phyloP scores from a whole-genome alignment of 2,329 filamentous ascomycete genomes.

The Chaetomiaceae sp. region DNA sequence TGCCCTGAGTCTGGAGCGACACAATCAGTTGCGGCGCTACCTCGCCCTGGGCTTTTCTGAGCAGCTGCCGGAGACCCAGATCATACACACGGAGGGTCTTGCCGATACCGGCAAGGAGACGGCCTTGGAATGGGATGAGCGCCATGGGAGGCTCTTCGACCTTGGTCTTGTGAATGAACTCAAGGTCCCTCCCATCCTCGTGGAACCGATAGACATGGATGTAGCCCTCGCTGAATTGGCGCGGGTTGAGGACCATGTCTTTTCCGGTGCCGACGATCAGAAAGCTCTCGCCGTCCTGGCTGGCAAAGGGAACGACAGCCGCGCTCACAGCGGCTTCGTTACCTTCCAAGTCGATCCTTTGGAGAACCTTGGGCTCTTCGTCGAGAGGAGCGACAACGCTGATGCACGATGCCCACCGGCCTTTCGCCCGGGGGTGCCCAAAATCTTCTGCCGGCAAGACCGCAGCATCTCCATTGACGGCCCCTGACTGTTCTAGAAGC shows the following conservation, averaged over 20 bases:
- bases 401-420: constrained; percentile 95
- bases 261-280: constrained; percentile 93
- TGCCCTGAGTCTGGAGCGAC: constrained; percentile 83
- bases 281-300: constrained; percentile 83
- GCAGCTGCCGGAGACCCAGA: constrained; percentile 83
- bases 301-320: constrained; percentile 78
- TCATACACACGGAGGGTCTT: constrained; percentile 83
- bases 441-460: constrained; percentile 76
- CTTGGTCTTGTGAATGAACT: constrained; percentile 96
- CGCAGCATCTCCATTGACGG: constrained; percentile 67
- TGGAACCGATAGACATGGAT: constrained; percentile 91
- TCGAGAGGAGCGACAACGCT: constrained; percentile 80
- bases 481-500: constrained; percentile 66
- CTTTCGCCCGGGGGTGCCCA: constrained; percentile 76
- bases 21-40: constrained; percentile 80
- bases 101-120: constrained; percentile 79
- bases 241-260: constrained; percentile 75
- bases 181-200: constrained; percentile 79
- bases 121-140: constrained; percentile 89
- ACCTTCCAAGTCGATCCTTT: constrained; percentile 75
- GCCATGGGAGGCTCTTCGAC: constrained; percentile 85
- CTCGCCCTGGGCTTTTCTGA: constrained; percentile 84
- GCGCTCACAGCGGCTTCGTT: constrained; percentile 91
- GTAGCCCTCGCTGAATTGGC: constrained; percentile 71
- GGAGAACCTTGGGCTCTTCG: constrained; percentile 64